Percentiles rank a stretch among this genome's conserved stretches.
phyloP scores from a whole-genome alignment of 2,329 filamentous ascomycete genomes.

The Colletotrichum liaoningense region DNA sequence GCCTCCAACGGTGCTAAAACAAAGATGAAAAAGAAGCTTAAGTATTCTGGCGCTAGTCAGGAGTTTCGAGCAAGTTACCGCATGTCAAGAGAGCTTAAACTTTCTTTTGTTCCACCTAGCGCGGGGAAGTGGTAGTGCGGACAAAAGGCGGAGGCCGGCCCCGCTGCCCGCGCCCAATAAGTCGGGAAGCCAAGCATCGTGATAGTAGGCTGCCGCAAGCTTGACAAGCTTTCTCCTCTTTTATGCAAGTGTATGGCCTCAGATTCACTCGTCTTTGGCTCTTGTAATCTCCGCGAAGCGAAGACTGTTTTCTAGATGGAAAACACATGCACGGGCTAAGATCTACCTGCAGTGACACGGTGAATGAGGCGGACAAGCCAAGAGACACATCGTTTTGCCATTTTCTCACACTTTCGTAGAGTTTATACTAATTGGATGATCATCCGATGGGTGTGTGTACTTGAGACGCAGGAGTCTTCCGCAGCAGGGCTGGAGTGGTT shows the following conservation, averaged over 20 bases:
- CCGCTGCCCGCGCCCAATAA: neutral
- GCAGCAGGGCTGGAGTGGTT: neutral
- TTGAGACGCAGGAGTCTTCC: neutral
- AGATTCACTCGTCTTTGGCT: neutral
- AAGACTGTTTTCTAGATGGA: neutral
- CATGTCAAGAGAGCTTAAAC: neutral
- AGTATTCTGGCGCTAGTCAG: constrained; percentile 3
- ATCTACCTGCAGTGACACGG: too few species aligned
- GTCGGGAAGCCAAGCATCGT: neutral
- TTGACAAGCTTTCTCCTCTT: neutral
- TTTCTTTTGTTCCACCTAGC: neutral
- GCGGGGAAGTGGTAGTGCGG: neutral
- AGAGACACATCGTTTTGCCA: neutral
- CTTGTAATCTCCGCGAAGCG: neutral
- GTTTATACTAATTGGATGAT: neutral
- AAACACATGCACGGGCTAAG: neutral
- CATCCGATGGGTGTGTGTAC: neutral
- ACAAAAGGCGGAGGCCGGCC: neutral
- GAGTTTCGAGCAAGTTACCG: neutral
- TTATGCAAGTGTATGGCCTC: neutral
- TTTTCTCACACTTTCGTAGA: neutral
- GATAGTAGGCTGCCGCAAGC: neutral
- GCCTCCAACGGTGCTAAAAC: constrained; percentile 16
- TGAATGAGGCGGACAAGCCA: too few species aligned
- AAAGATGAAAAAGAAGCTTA: neutral